Evolutionary conservation across 169 alveolate genomes (phyloP).

Genomic region (Eimeria falciformis): DNA sequence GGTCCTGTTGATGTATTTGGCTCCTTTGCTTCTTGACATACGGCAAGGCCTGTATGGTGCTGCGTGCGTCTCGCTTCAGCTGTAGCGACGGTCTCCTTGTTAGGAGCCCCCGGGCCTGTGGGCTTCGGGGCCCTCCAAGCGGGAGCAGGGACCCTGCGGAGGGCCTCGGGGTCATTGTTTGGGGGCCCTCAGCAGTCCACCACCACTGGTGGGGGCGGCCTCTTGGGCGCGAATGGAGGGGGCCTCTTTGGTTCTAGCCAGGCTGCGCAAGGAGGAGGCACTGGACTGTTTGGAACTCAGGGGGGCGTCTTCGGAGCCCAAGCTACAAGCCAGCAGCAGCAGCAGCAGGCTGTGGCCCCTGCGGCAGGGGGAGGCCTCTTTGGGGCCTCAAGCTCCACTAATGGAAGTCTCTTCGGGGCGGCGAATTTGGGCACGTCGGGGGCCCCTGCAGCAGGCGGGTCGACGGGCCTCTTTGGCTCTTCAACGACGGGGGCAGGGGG

Average conservation of each 20-base stretch:
- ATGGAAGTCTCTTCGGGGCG: constrained; percentile 45
- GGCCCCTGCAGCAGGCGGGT: neutral
- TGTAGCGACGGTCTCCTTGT: constrained; percentile 14
- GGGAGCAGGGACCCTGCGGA: constrained; percentile 53
- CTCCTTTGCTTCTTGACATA: neutral
- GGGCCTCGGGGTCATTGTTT: neutral
- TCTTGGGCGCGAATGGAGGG: constrained; percentile 16
- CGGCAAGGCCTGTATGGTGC: neutral
- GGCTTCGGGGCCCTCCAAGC: constrained; percentile 5
- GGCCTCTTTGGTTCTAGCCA: constrained; percentile 35
- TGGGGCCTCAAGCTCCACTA: constrained; percentile 5
- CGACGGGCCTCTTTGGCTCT: constrained; percentile 59
- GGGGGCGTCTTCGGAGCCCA: constrained; percentile 38
- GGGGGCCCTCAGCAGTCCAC: constrained; percentile 42
- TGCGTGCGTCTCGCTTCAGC: neutral
- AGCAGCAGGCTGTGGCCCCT: constrained; percentile 50
- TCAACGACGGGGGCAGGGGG: constrained; percentile 31
- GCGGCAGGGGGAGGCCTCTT: constrained; percentile 40
- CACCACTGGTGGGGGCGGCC: neutral
- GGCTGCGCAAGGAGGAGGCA: constrained; percentile 44
- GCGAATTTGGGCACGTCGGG: neutral
- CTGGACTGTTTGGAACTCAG: constrained; percentile 33
- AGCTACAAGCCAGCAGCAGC: constrained; percentile 48
- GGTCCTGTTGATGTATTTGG: neutral
- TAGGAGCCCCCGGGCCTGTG: neutral